Base-by-base conservation (phyloP, 495 filamentous ascomycete genomes). In the Trypethelium eluteriae region DNA sequence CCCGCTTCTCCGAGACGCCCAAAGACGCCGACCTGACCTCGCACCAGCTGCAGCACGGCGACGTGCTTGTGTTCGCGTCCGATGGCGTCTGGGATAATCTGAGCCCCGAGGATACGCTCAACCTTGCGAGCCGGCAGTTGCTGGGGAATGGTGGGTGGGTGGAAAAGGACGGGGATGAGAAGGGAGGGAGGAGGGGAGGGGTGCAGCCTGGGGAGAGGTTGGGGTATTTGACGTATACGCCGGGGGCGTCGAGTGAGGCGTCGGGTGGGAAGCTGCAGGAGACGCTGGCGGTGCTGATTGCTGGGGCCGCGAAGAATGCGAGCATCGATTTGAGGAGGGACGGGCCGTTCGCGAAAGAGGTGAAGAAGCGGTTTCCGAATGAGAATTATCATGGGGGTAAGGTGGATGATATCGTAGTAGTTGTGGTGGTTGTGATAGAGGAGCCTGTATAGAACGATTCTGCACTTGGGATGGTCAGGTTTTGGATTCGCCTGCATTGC, bases 41-140 rank as follows among this genome's bases (percentile, higher is more conserved):
- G 53, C 85, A 95, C 72, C 76, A 76, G 10, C 83, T 97, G 68
- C 86, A 88, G 65, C 91, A 97, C 76, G 94, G 94, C 4, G 94
- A 98, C 74, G 88, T 98, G 6, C 77, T 98, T 14, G 77, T 98
- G 16, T 88, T 98, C 67, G 94, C 92, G 3, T 96, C 90, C 6
- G 94, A 98, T 73, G 94, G 94, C 3, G 90, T 98, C 3, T 96
- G 93, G 86, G 94, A 98, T 75, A 98, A 98, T 71, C 81, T 98
- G n/a, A 92, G 88, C 69, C 86, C 90, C 69, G 87, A 93, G 72
- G 90, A 98, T 68, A 86, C 94, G 36, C 82, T 98, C 16, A 84
- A 86, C 62, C 84, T 94, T 64, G 85, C 91, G 38, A 92, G 88
- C 62, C 80, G 83, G 39, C 78, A 86, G 6, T 96, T 98, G 93